Evolutionary conservation across 345 rosid genomes (phyloP), one percentile per base, ranked within the genome.

Genomic region (Reutealis trisperma): DNA sequence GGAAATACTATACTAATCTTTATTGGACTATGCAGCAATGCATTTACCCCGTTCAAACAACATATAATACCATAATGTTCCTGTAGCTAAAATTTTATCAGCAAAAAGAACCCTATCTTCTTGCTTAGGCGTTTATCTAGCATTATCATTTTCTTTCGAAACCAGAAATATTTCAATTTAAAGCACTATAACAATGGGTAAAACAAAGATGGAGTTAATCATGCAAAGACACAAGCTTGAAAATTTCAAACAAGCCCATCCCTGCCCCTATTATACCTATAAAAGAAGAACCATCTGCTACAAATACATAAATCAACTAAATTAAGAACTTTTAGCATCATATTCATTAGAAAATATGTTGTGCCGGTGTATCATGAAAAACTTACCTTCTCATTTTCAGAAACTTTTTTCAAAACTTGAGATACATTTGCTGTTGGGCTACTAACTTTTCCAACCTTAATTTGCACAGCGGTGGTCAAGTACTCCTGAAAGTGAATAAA

Each of bases 401-500:
- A 79, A 76, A 84, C 79, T 76, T 74, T 84, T 71, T 71, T 60
- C 58, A 81, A 66, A 62, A 22, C 52, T 78, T 81, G 87, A 60
- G 64, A 66, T 71, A 84, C 87, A 55, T 81, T 84, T 52, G 87
- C 85, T 41, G 87, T 84, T 24, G 85, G 87, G 79, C 79, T 73
- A 67, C 87, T 81, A 52, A 82, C 85, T 82, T 84, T 81, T 63
- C 87, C 87, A 75, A 84, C 85, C 81, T 72, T 84, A 15, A 81
- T 83, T 81, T 79, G 85, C 58, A 81, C 87, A 42, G 87, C 85
- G n/a, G 49, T 60, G 22, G 67, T 79, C 37, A 84, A 70, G 74
- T 84, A 82, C 67, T 84, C 87, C 87, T 84, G 83, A 79, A 81
- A 67, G 71, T 67, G 47, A 55, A 32, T 8, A 25, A 64, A 41